A percentile compares a stretch with the other conserved stretches of the same genome.
Evolutionary conservation across 2,329 filamentous ascomycete genomes (phyloP).

Genomic region (Ceratocystis lukuohia): DNA sequence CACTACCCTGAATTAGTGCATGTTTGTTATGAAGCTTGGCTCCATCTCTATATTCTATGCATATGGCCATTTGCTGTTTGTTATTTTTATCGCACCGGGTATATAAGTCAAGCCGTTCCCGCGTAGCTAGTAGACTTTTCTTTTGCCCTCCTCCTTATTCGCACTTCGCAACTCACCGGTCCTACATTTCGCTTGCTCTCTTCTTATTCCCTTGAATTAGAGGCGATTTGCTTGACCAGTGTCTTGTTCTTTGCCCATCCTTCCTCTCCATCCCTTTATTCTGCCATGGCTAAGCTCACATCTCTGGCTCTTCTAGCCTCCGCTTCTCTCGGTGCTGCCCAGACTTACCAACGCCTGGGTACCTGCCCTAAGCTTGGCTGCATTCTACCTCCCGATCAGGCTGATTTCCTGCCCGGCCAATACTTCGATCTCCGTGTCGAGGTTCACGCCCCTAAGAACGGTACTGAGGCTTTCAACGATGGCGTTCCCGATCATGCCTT

Average conservation of each 20-base stretch:
- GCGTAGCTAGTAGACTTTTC: neutral
- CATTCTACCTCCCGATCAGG: slow-evolving; percentile 48
- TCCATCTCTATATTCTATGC: too few relatives aligned
- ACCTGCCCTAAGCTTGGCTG: slow-evolving; percentile 47
- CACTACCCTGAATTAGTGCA: neutral
- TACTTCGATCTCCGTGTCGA: slow-evolving; percentile 75
- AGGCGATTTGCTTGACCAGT: neutral
- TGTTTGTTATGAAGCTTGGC: neutral
- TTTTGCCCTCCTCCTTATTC: too few relatives aligned
- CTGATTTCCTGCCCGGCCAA: slow-evolving; percentile 72
- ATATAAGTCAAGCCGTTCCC: neutral
- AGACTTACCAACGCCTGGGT: slow-evolving; percentile 48
- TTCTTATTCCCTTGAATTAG: neutral
- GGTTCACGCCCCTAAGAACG: slow-evolving; percentile 68
- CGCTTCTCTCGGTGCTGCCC: slow-evolving; percentile 28
- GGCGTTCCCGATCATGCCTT: slow-evolving; percentile 61
- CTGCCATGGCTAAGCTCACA: slow-evolving; percentile 14
- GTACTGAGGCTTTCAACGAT: slow-evolving; percentile 59
- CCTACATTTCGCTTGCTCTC: slow-evolving; percentile 5
- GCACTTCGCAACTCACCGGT: neutral
- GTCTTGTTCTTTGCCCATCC: neutral
- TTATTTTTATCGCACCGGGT: neutral
- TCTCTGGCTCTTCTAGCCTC: slow-evolving; percentile 15
- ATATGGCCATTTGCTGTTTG: too few relatives aligned
- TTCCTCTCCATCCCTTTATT: neutral